Evolutionary conservation across 2,329 filamentous ascomycete species (phyloP).

Genomic region (Epichloe baconii): DNA sequence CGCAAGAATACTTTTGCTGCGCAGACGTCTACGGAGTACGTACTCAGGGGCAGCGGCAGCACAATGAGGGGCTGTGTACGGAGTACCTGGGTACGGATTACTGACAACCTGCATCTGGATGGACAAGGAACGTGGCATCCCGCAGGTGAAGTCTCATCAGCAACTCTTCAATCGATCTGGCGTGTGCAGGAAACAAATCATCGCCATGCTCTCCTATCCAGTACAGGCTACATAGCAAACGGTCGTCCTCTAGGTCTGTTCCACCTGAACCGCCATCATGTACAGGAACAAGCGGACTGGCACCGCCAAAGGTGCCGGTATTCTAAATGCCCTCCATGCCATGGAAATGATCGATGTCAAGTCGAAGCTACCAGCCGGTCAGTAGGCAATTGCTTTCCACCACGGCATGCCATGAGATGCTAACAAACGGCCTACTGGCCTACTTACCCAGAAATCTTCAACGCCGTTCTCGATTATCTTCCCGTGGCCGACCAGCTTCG

Average conservation of each 20-base stretch:
- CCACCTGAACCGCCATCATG: conserved; percentile 17
- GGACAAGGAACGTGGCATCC: background rate
- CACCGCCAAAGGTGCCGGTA: conserved; percentile 31
- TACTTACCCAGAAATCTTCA: conserved; percentile 60
- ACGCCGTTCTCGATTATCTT: conserved; percentile 78
- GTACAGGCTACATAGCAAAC: background rate
- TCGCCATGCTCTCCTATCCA: background rate
- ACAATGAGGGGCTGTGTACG: too few species aligned
- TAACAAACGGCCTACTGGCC: background rate
- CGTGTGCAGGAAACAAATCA: background rate
- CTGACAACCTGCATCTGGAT: too few species aligned
- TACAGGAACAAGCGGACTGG: conserved; percentile 29
- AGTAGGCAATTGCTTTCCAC: background rate
- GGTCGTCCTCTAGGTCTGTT: background rate
- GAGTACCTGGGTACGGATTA: too few species aligned
- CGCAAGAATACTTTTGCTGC: too few species aligned
- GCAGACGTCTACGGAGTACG: too few species aligned
- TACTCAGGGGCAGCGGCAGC: too few species aligned
- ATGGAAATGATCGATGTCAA: conserved; percentile 70
- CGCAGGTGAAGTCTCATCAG: background rate
- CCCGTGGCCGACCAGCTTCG: conserved; percentile 73
- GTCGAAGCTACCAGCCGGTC: conserved; percentile 71
- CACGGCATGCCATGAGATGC: background rate
- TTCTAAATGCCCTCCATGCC: conserved; percentile 66
- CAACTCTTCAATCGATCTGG: background rate